Base-by-base conservation (phyloP, 1,284 basidiomycete species). In the Ustilago cynodontis region DNA sequence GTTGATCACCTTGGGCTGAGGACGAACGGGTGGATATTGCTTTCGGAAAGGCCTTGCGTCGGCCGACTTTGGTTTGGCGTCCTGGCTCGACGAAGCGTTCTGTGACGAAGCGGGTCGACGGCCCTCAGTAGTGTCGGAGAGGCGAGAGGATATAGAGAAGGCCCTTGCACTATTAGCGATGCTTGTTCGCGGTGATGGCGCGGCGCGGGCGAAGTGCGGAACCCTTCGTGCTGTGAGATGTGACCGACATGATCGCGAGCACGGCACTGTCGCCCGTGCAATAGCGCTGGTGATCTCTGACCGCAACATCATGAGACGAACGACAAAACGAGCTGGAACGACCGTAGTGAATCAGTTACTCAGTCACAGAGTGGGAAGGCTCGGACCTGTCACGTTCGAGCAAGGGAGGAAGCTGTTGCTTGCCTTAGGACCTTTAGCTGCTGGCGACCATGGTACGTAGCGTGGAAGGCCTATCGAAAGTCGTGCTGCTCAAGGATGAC, bases 1-100 rank as follows among this genome's bases (percentile, higher is more conserved):
- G 50, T 75, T 69, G 62, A 80, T 80, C 24, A 78, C 65, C 61
- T 80, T 71, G 1, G 84, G 84, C 50, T 66, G 60, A 3, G 69
- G 61, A 18, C 58, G 65, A 5, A 79, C 73, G 14, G 82, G 82
- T 1, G 83, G 83, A 55, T 83, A 84, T 41, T 73, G 69, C 51
- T 82, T 83, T 24, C 62, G 59, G 57, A 80, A 81, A 0, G 69
- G 77, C 33, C 73, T 69, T 18, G 41, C 20, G 35, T 79, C 71
- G 39, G 31, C 10, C 5, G 63, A 28, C 31, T 59, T 72, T 18
- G 39, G 29, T 14, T 26, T 22, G 1, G 39, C 16, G 8, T 54
- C n/a, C 24, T 33, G 28, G 2, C 56, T 49, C 20, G 54, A 41
- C 3, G 59, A 22, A 18, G 43, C 26, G n/a, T 63, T 59, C 24